Evolutionary conservation across 2,329 filamentous ascomycete species (phyloP), one percentile per base, ranked within the genome.

Genomic region (Sphaerulina vaccinii): DNA sequence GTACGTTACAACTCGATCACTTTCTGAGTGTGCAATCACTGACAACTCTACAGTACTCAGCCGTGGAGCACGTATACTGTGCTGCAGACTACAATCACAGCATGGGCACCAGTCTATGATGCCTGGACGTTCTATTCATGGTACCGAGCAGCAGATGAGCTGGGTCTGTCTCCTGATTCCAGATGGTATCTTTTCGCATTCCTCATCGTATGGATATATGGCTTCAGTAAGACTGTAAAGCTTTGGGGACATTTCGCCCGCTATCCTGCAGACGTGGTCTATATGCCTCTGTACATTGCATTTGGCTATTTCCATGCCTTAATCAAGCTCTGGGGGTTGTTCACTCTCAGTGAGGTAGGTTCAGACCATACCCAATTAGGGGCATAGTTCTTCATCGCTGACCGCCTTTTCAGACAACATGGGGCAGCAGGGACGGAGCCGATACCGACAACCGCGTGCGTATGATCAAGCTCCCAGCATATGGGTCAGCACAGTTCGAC

Each of bases 281-380:
- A 88, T 66, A 77, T 96, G 44, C 90, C 89, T 1, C 77, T 92
- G n/a, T 95, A 90, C 33, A 83, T 96, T 62, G 57, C 90, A 11
- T 97, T 96, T 72, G 92, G 92, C 44, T 96, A 93, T 73, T 87
- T 95, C 64, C 92, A 97, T 70, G 90, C 91, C 55, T 71, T 90
- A 56, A 91, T 97, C 78, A 96, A 96, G 77, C 78, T 95, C 57
- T 92, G 92, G 66, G 90, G 92, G 35, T 79, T 91, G 56, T 77
- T 86, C 60, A 96, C 91, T 52, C 81, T 78, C 52, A 72, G 70
- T 63, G 72, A 73, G 82, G 90, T 95, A 81, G 73, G 85, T 76
- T 65, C 44, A 53, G 39, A 43, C 32, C 33, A 49, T 42, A 46
- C 16, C 45, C 45, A 21, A 23, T 39, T 48, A 13, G 45, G 45